Evolutionary conservation across 768 basidiomycete genomes (phyloP), one percentile per base, ranked within the genome.

Genomic region (Leccinum broughii): DNA sequence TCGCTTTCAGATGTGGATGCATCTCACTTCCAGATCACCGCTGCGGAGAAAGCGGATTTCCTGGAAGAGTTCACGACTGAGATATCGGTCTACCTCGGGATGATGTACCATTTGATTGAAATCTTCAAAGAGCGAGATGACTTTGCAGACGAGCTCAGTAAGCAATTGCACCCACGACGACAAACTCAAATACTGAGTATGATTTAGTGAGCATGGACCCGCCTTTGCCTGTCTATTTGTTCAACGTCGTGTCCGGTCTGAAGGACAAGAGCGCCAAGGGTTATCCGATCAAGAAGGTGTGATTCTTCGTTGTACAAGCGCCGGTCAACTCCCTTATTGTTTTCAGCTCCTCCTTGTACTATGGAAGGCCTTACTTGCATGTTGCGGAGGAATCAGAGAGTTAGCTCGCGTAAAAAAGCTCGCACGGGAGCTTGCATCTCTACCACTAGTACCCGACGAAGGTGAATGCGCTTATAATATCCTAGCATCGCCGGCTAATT

Each of bases 101-200:
- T 98, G 87, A 77, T 98, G 49, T 99, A 98, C 72, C 94, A 97
- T 71, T 77, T 98, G 57, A 88, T 98, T 14, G 96, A 98, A 76
- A 83, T 95, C 28, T 94, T 93, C 76, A 90, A 96, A 70, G 88
- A 89, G 3, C 90, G 97, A 64, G 93, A 95, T 60, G 88, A 94
- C 66, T 98, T 98, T 72, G 95, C 92, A 2, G 95, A 97, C 66
- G 96, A 98, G 76, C 80, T 98, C 52, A 98, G 96, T 97, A 75
- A 80, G 95, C 20, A 14, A 17, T 49, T 15, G 57, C 48, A 32
- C 22, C 52, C 46, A 30, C 34, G 46, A 35, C 51, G 54, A 46
- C 30, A 34, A 44, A 53, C 9, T 48, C 30, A 28, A 13, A 32
- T 58, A 34, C 56, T 61, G 49, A 72, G 37, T 52, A 41, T n/a